Conservation (phyloP, 2,329 filamentous ascomycete genomes). For the Trichoderma oligosporum region DNA sequence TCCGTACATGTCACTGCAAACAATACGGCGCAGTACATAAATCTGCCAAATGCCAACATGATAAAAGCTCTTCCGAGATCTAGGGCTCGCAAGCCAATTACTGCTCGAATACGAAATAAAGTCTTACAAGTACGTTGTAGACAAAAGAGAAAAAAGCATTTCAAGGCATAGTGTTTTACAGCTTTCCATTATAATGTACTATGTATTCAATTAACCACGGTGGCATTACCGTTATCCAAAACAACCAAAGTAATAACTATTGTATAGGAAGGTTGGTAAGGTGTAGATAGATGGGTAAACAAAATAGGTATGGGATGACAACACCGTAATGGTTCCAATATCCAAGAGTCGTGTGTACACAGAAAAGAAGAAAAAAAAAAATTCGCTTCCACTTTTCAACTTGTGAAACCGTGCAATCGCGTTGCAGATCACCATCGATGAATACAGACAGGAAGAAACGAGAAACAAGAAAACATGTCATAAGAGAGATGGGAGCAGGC, state of each 20-base stretch:
- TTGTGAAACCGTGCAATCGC: not conserved
- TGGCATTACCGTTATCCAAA: conserved; percentile 1
- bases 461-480: not conserved
- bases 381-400: not conserved
- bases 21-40: too few relatives aligned
- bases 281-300: too few relatives aligned
- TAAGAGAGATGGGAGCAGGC: conserved; percentile 12
- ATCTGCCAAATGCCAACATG: too few relatives aligned
- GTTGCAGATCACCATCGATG: not conserved
- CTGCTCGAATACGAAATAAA: too few relatives aligned
- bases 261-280: not conserved
- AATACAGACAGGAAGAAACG: not conserved
- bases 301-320: not conserved
- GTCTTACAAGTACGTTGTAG: too few relatives aligned
- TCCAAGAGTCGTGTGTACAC: conserved; percentile 11
- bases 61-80: too few relatives aligned
- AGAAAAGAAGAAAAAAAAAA: not conserved
- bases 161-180: not conserved
- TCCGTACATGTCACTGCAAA: too few relatives aligned
- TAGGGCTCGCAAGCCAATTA: too few relatives aligned
- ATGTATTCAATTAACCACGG: not conserved
- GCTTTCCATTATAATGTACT: conserved; percentile 6
- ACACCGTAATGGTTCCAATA: not conserved
- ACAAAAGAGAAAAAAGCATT: not conserved
- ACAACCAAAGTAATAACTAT: conserved; percentile 1